A percentile compares a stretch with the other conserved stretches of the same genome.
These are phyloP conservation scores for Miscanthus lutarioriparius DNA, from an alignment of 176 grass and related monocot species.

Conservation along the genomic window DNA sequence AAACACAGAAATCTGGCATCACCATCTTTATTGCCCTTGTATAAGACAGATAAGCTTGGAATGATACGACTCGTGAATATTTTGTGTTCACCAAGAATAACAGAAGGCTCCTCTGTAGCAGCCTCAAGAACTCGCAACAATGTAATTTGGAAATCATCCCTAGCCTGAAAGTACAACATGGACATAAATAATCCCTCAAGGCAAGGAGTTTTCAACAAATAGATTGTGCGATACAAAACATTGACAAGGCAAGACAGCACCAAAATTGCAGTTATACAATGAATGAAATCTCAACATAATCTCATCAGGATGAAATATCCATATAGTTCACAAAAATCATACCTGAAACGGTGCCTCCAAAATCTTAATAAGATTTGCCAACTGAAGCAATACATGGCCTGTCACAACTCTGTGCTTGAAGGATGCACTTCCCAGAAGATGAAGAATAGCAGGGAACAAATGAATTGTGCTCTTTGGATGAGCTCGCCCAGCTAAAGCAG, in stretches of 20 bases:
- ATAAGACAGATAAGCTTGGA: conserved; percentile 72
- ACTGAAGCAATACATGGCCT: conserved; percentile 75
- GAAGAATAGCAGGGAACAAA: conserved; percentile 90
- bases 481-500: conserved; percentile 62
- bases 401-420: conserved; percentile 83
- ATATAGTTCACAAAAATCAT: conserved; percentile 18
- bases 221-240: conserved; percentile 16
- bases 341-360: conserved; percentile 85
- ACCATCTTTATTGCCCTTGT: conserved; percentile 90
- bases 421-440: conserved; percentile 90
- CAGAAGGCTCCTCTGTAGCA: conserved; percentile 83
- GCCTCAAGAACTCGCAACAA: conserved; percentile 79
- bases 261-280: conserved; percentile 18
- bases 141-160: conserved; percentile 98
- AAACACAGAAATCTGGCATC: conserved; percentile 92
- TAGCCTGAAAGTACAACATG: conserved; percentile 62
- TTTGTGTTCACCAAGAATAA: conserved; percentile 66
- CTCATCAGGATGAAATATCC: conserved; percentile 1
- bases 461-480: conserved; percentile 83
- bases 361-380: conserved; percentile 92
- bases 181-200: conserved; percentile 16
- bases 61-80: conserved; percentile 76
- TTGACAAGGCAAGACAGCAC: conserved; percentile 5
- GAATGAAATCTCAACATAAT: conserved; percentile 5
- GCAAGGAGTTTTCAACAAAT: conserved; percentile 10